Evolutionary conservation across 331 rosid species (phyloP).

Genomic region (Rosa hybrid): DNA sequence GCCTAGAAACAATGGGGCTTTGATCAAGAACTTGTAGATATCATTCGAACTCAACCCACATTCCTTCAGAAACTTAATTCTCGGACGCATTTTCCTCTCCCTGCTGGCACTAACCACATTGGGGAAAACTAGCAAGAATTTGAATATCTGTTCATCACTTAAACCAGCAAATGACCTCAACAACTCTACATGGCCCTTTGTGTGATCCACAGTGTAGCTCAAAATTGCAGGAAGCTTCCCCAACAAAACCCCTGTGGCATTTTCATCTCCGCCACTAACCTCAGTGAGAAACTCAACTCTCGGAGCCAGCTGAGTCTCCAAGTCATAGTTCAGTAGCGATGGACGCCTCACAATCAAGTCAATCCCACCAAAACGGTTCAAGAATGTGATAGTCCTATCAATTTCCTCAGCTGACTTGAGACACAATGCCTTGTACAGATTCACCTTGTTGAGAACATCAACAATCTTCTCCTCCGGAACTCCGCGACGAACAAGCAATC

Average conservation of each 20-base stretch:
- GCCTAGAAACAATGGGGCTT: slow-evolving; percentile 70
- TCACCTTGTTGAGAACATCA: slow-evolving; percentile 57
- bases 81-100: slow-evolving; percentile 74
- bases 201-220: slow-evolving; percentile 61
- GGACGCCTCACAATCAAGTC: slow-evolving; percentile 63
- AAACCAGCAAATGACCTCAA: slow-evolving; percentile 62
- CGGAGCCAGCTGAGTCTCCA: slow-evolving; percentile 60
- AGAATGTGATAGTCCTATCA: slow-evolving; percentile 39
- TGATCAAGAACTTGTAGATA: slow-evolving; percentile 65
- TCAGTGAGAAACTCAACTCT: slow-evolving; percentile 41
- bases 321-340: slow-evolving; percentile 48
- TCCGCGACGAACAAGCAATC: slow-evolving; percentile 48
- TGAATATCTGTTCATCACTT: slow-evolving; percentile 56
- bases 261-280: slow-evolving; percentile 63
- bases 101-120: slow-evolving; percentile 62
- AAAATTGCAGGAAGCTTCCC: slow-evolving; percentile 53
- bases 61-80: slow-evolving; percentile 68
- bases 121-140: slow-evolving; percentile 56
- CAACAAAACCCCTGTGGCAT: slow-evolving; percentile 43
- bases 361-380: slow-evolving; percentile 57
- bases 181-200: slow-evolving; percentile 48
- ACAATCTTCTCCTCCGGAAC: slow-evolving; percentile 52
- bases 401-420: slow-evolving; percentile 58
- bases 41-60: slow-evolving; percentile 64
- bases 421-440: slow-evolving; percentile 56